A percentile compares a stretch with the other conserved stretches of the same genome.
Conservation (phyloP, 345 rosid species). For the Acer negundo region DNA sequence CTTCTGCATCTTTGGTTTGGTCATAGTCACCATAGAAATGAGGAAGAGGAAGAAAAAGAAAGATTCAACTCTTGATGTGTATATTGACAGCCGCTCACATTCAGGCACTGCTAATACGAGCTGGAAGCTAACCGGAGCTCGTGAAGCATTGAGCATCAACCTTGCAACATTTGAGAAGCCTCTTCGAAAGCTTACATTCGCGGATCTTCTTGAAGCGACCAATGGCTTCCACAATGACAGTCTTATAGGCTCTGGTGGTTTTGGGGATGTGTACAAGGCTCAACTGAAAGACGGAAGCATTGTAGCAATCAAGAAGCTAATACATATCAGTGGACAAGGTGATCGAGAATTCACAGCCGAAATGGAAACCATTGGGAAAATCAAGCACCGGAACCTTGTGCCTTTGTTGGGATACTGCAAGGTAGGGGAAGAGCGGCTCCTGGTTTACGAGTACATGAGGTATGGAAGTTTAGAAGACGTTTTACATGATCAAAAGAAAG, state of each 20-base stretch:
- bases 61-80: conserved; percentile 56
- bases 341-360: conserved; percentile 94
- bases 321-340: conserved; percentile 94
- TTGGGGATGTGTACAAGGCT: conserved; percentile 96
- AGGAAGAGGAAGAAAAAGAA: conserved; percentile 76
- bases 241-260: conserved; percentile 93
- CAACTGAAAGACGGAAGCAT: conserved; percentile 78
- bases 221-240: conserved; percentile 83
- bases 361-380: conserved; percentile 97
- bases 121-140: conserved; percentile 71
- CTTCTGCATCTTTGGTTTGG: conserved; percentile 66
- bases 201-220: conserved; percentile 92
- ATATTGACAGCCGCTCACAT: conserved; percentile 61
- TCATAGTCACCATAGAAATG: conserved; percentile 61
- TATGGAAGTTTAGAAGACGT: conserved; percentile 95
- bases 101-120: conserved; percentile 66
- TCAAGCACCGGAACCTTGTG: conserved; percentile 92
- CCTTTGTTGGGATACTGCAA: conserved; percentile 93
- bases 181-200: conserved; percentile 76
- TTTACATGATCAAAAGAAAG: conserved; percentile 65
- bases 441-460: conserved; percentile 95
- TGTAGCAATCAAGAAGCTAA: conserved; percentile 95
- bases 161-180: conserved; percentile 90
- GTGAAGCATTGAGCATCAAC: conserved; percentile 84
- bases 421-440: conserved; percentile 86